A percentile compares a stretch with the other conserved stretches of the same genome.
These are phyloP conservation scores for Cyberlindnera mississippiensis DNA, from an alignment of 805 yeast genomes.

Conservation along the genomic window DNA sequence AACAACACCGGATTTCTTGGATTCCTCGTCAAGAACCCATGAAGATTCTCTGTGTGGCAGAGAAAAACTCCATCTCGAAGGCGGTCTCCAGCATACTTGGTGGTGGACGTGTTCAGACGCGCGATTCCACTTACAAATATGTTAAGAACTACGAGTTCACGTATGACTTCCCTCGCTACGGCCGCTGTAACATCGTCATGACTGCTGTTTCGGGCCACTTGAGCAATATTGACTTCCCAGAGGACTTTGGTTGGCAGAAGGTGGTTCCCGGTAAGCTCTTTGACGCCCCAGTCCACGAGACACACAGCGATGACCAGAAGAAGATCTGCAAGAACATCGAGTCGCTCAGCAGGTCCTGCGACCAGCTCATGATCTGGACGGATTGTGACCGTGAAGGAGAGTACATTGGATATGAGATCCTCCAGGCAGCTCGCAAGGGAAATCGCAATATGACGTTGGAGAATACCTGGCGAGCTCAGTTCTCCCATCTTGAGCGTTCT, in stretches of 20 bases:
- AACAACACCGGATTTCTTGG: too few species aligned
- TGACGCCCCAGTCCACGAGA: constrained; percentile 59
- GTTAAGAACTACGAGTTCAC: constrained; percentile 77
- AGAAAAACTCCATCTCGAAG: constrained; percentile 91
- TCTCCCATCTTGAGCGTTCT: constrained; percentile 76
- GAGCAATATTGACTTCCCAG: constrained; percentile 59
- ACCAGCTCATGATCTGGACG: constrained; percentile 88
- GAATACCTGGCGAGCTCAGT: constrained; percentile 68
- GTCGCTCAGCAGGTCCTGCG: constrained; percentile 56
- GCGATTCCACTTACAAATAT: constrained; percentile 53
- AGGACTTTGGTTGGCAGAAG: constrained; percentile 49
- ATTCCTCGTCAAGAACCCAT: too few species aligned
- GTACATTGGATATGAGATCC: constrained; percentile 81
- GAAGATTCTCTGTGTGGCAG: constrained; percentile 92
- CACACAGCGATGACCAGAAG: constrained; percentile 36
- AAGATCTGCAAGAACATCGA: constrained; percentile 63
- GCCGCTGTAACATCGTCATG: constrained; percentile 78
- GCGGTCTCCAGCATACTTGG: constrained; percentile 72
- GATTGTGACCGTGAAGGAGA: constrained; percentile 98
- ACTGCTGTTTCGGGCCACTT: constrained; percentile 92
- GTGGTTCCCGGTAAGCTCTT: constrained; percentile 66
- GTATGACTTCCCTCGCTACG: constrained; percentile 58
- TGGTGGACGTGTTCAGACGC: constrained; percentile 55
- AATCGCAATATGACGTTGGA: constrained; percentile 42
- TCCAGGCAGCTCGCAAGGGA: constrained; percentile 56